These are phyloP conservation scores for Pyricularia sp. DNA, from an alignment of 2,329 filamentous ascomycete species.

Conservation along the genomic window DNA sequence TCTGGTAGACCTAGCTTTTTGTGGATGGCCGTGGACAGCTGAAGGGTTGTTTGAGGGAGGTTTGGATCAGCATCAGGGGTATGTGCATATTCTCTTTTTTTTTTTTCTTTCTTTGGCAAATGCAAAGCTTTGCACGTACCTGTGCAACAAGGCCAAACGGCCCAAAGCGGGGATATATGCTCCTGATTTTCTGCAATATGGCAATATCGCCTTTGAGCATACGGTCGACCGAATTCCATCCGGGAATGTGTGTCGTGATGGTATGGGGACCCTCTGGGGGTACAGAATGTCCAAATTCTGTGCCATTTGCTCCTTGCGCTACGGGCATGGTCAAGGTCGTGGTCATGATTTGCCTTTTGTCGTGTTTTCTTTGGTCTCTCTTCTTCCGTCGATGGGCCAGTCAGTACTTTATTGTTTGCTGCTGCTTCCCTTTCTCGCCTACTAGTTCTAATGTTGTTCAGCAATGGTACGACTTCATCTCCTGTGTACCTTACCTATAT, in stretches of 20 bases:
- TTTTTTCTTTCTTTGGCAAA: too few species aligned
- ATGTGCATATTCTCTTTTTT: too few species aligned
- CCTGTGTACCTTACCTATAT: neutral
- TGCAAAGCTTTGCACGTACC: neutral
- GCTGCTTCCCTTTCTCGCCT: neutral
- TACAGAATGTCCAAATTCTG: constrained; percentile 28
- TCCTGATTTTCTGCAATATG: constrained; percentile 21
- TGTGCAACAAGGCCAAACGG: constrained; percentile 13
- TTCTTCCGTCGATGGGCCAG: too few species aligned
- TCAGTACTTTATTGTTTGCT: neutral
- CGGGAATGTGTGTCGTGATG: constrained; percentile 30
- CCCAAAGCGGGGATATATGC: constrained; percentile 33
- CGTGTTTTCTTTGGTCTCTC: neutral
- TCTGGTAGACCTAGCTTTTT: constrained; percentile 16
- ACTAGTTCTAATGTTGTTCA: neutral
- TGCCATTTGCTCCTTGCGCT: constrained; percentile 10
- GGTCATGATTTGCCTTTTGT: neutral
- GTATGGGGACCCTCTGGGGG: constrained; percentile 33
- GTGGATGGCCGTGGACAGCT: constrained; percentile 25
- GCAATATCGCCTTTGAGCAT: constrained; percentile 31
- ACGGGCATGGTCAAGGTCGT: constrained; percentile 1
- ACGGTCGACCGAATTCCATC: constrained; percentile 25
- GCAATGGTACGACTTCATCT: neutral
- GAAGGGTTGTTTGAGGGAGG: too few species aligned
- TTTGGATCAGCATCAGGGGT: neutral